These are phyloP conservation scores for Exophiala spinifera DNA, from an alignment of 2,329 filamentous ascomycete genomes.

Conservation along the genomic window DNA sequence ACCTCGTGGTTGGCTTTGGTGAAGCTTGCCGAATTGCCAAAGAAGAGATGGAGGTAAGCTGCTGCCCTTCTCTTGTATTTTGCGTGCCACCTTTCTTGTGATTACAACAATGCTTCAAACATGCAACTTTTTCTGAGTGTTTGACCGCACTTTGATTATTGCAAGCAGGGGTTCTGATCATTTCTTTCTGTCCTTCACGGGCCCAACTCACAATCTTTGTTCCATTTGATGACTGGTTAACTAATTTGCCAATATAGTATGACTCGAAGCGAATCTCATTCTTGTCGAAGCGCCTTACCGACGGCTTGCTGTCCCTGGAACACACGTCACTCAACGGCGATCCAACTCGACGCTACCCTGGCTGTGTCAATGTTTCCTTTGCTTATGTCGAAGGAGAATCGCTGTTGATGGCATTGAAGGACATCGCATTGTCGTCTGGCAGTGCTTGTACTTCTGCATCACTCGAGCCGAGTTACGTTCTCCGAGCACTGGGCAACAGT, in stretches of 20 bases:
- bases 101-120: conserved; percentile 70
- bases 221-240: background rate
- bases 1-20: conserved; percentile 86
- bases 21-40: conserved; percentile 91
- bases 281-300: conserved; percentile 78
- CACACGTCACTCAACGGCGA: conserved; percentile 92
- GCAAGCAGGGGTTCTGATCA: conserved; percentile 66
- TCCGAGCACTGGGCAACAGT: conserved; percentile 89
- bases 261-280: conserved; percentile 79
- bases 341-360: conserved; percentile 78
- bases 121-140: conserved; percentile 85
- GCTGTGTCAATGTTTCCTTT: conserved; percentile 97
- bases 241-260: conserved; percentile 60
- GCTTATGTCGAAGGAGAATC: conserved; percentile 98
- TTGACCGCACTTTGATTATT: conserved; percentile 61
- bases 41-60: conserved; percentile 81
- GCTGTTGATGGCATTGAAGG: conserved; percentile 95
- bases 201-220: no score
- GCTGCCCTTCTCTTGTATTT: no score
- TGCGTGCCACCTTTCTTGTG: conserved; percentile 44
- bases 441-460: conserved; percentile 97
- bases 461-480: conserved; percentile 91
- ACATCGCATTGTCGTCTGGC: conserved; percentile 93
- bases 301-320: conserved; percentile 81
- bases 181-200: no score